These are phyloP conservation scores for Geotrichum bryndzae DNA, from an alignment of 1,139 yeast genomes.

Conservation along the genomic window DNA sequence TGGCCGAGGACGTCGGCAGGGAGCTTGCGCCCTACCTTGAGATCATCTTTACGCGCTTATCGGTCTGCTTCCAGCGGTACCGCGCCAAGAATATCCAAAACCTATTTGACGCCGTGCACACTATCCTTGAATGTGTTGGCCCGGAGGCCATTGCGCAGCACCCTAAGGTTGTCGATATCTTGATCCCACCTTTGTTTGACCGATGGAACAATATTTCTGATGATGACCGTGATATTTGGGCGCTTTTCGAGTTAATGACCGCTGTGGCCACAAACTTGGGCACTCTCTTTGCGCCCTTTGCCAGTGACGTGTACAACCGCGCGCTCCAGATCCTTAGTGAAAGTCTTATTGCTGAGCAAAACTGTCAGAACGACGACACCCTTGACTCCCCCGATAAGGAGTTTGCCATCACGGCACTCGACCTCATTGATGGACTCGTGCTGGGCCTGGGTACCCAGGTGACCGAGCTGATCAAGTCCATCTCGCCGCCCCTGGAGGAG, in stretches of 20 bases:
- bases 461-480: slow-evolving; percentile 45
- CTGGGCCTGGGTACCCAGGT: slow-evolving; percentile 76
- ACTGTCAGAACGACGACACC: slow-evolving; percentile 62
- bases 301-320: slow-evolving; percentile 79
- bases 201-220: slow-evolving; percentile 75
- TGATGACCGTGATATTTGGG: slow-evolving; percentile 82
- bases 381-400: slow-evolving; percentile 80
- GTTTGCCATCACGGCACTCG: slow-evolving; percentile 81
- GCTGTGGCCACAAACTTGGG: slow-evolving; percentile 85
- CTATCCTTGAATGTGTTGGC: slow-evolving; percentile 76
- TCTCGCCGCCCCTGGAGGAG: slow-evolving; percentile 49
- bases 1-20: slow-evolving; percentile 71
- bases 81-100: slow-evolving; percentile 77
- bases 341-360: slow-evolving; percentile 62
- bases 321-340: slow-evolving; percentile 63
- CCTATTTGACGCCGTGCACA: slow-evolving; percentile 86
- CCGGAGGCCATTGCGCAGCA: slow-evolving; percentile 35
- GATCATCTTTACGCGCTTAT: slow-evolving; percentile 63
- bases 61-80: slow-evolving; percentile 66
- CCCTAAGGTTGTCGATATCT: slow-evolving; percentile 43
- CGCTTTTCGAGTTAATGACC: slow-evolving; percentile 86
- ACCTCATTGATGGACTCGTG: slow-evolving; percentile 82
- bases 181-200: slow-evolving; percentile 73
- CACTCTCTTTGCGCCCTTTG: slow-evolving; percentile 80
- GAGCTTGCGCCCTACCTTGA: slow-evolving; percentile 53